Evolutionary conservation across 129 eudicot species (phyloP), one percentile per base, ranked within the genome.

Genomic region (Escallonia herrerae): DNA sequence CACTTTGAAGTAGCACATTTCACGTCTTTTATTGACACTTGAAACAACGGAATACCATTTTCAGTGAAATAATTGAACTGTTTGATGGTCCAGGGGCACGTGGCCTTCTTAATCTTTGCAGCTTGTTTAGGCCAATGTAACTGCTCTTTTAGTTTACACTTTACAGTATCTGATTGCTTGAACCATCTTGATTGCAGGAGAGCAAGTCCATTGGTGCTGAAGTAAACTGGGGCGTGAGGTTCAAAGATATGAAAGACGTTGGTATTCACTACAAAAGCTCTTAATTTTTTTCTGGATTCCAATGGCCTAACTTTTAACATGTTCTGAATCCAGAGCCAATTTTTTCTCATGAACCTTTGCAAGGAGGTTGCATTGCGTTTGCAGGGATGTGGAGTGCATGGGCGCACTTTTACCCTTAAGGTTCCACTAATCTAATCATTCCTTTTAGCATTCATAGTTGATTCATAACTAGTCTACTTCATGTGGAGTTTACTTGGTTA

Each of bases 191-290:
- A 3, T 43, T 71, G 77, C 84, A 91, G 98, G 96, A 88, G 67
- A 81, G 74, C 79, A 88, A 91, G 83, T 88, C 96, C 15, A 78
- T 88, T 64, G 96, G 98, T 54, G 98, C 98, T 74, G 98, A 91
- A 22, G 91, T 91, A 55, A 91, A 91, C 67, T 91, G 96, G 96
- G 98, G 98, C 70, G 98, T 91, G 72, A 77, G 98, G 68, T 91
- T 91, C 72, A 88, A 77, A 41, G 79, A 87, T 73, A 12, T 68
- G 54, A 82, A 79, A 70, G 95, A 91, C 83, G 98, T 87, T 55
- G 73, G 90, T 80, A 56, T 8, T 62, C 45, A 70, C 63, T 45
- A 2, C 11, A 6, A 11, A 41, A 60, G 6, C 7, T 3, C 8
- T 7, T 13, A 5, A 14, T 8, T 40, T 9, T 38, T 14, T 8